Base-by-base conservation (phyloP, 2,329 filamentous ascomycete genomes). In the Stachybotrys elegans region DNA sequence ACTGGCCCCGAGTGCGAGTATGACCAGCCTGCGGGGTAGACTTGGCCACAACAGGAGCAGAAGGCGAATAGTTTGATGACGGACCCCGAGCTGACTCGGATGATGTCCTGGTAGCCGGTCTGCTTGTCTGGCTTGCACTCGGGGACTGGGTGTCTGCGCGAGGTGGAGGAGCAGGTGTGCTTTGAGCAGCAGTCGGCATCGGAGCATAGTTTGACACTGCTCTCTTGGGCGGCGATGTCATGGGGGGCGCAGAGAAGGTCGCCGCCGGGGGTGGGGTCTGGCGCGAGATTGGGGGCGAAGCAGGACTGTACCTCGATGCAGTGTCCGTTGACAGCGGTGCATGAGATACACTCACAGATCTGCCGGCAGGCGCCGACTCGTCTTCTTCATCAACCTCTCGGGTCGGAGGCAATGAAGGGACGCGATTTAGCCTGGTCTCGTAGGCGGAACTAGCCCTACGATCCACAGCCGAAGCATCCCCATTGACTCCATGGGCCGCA, bases 81-180 rank as follows among this genome's bases (percentile, higher is more conserved):
- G 80, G 76, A 4, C 78, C 74, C 35, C 71, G 76, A 8, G 70
- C 65, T 4, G 69, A 61, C n/a, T 76, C 74, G 2, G 55, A 51
- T 0, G 65, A 53, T n/a, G n/a, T n/a, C 39, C 55, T 65, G 21
- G 54, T 51, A 7, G 47, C 51, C 21, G 60, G 54, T 4, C 62
- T 61, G 22, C 63, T 62, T 7, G 68, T 68, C 42, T 71, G 68
- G 6, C 69, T 60, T 1, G 73, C 66, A 8, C 71, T 72, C 4
- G 81, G 81, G 2, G 81, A 84, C 53, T 83, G 79, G 1, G 81
- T 84, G 46, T 81, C 77, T 4, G 80, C 76, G 44, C 81, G 70
- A 42, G 72, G 69, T 5, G 82, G 81, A 13, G 78, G 78, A 4
- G 65, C 68, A 50, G 81, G 76, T n/a, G 67, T 67, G 55, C 43